A percentile compares a stretch with the other conserved stretches of the same genome.
These are phyloP conservation scores for Hymenoscyphus salicellus DNA, from an alignment of 2,329 filamentous ascomycete species.

Conservation along the genomic window DNA sequence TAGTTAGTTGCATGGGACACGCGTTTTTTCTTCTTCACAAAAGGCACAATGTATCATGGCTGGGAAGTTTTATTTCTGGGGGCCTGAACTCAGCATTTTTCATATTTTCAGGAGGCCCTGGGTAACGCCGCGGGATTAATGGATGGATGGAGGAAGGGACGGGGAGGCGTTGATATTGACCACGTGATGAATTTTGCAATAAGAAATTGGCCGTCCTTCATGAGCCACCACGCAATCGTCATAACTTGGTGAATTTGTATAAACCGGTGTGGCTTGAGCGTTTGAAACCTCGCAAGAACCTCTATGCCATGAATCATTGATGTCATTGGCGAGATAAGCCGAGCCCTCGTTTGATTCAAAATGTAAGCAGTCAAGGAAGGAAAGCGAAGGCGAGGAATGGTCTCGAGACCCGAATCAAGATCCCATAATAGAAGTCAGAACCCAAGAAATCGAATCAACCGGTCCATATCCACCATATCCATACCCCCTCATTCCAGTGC, in stretches of 20 bases:
- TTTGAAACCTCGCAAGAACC: background rate
- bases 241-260: background rate
- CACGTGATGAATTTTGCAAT: background rate
- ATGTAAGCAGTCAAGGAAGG: background rate
- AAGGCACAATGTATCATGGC: slow-evolving; percentile 4
- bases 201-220: background rate
- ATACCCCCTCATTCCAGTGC: too few relatives aligned
- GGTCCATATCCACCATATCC: too few relatives aligned
- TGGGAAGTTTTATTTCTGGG: background rate
- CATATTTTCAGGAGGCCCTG: background rate
- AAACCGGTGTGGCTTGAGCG: background rate
- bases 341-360: background rate
- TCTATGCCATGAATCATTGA: background rate
- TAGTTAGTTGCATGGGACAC: slow-evolving; percentile 12
- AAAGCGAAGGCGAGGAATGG: background rate
- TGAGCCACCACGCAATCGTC: background rate
- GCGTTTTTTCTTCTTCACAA: slow-evolving; percentile 15
- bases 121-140: slow-evolving; percentile 6
- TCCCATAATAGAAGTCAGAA: background rate
- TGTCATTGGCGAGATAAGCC: slow-evolving; percentile 2
- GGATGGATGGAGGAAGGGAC: too few relatives aligned
- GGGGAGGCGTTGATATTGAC: slow-evolving; percentile 1
- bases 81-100: slow-evolving; percentile 1
- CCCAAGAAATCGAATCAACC: background rate
- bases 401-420: background rate